phyloP scores from a whole-genome alignment of 2,329 filamentous ascomycete genomes.

The Sporothrix variecibatus region DNA sequence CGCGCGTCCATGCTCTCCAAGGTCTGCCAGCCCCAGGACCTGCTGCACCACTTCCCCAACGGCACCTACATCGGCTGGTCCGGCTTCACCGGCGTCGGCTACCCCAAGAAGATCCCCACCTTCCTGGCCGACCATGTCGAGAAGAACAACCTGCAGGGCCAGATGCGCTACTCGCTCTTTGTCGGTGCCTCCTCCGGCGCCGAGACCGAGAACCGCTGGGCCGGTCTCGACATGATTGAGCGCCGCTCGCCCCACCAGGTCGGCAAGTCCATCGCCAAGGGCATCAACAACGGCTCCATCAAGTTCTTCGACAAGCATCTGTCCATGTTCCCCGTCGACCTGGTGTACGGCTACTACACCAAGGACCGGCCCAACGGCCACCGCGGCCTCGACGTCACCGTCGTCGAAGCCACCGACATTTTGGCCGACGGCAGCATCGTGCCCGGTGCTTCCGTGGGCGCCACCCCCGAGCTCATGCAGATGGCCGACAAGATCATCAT shows the following conservation, averaged over 20 bases:
- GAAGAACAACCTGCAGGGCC: conserved; percentile 78
- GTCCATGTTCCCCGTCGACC: conserved; percentile 86
- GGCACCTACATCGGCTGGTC: conserved; percentile 88
- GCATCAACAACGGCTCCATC: conserved; percentile 85
- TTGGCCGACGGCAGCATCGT: conserved; percentile 88
- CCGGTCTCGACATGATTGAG: conserved; percentile 86
- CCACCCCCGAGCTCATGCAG: conserved; percentile 81
- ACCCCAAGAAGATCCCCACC: conserved; percentile 83
- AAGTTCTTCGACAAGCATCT: conserved; percentile 94
- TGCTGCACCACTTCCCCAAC: conserved; percentile 80
- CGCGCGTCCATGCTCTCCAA: conserved; percentile 79
- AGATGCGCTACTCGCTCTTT: conserved; percentile 84
- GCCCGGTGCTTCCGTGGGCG: conserved; percentile 81
- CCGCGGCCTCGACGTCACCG: conserved; percentile 76
- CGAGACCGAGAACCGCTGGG: conserved; percentile 91
- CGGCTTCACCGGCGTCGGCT: conserved; percentile 87
- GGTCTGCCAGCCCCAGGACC: conserved; percentile 75
- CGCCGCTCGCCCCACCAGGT: conserved; percentile 83
- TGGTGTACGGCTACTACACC: conserved; percentile 87
- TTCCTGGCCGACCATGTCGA: conserved; percentile 88
- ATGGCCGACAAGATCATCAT: conserved; percentile 94
- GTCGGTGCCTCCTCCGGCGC: conserved; percentile 87
- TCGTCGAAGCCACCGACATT: conserved; percentile 84
- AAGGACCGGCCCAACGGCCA: conserved; percentile 72
- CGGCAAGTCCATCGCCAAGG: conserved; percentile 85